Evolutionary conservation across 2,329 filamentous ascomycete species (phyloP), one percentile per base, ranked within the genome.

Genomic region (Fusarium protoensiforme): DNA sequence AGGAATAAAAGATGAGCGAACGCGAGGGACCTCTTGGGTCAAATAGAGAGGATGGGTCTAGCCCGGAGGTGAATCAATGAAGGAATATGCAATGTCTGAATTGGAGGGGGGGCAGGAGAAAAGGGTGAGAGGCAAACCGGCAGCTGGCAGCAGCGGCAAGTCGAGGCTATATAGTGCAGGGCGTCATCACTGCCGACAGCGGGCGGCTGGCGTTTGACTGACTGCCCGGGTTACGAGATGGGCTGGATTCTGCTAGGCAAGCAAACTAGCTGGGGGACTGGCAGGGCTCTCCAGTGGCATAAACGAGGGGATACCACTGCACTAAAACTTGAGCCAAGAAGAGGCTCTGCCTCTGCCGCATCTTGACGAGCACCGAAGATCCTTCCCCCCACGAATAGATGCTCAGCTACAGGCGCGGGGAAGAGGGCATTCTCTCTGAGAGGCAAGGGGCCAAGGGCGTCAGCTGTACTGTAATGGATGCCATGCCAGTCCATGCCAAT

Each of bases 21-120:
- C 18, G 61, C 65, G 51, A 65, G 18, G 61, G 65, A 64, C 61
- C 66, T 57, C 69, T 75, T 62, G 71, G 67, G 67, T 41, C 56
- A 65, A 60, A 54, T 61, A 53, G 46, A 35, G 33, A 51, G 43
- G 35, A 38, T 61, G 70, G 67, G 70, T 38, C 63, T 73, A 38
- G 71, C 71, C 67, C 70, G 31, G 58, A 39, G 51, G 43, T 73
- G 56, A 73, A 60, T 71, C 67, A 68, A 51, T n/a, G 65, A 68
- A 60, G 33, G 41, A 18, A 18, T 53, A 38, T 51, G 62, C 22
- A 35, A 43, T 41, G 57, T 31, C 22, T 46, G 64, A 46, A 53
- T 56, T 39, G 27, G 38, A 57, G 36, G 36, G 38, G 39, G 59
- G 53, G 56, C n/a, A 22, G 61, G 18, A 61, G 39, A 46, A 39